phyloP scores from a whole-genome alignment of 2,329 filamentous ascomycete species.

The Trichoderma arundinaceum region DNA sequence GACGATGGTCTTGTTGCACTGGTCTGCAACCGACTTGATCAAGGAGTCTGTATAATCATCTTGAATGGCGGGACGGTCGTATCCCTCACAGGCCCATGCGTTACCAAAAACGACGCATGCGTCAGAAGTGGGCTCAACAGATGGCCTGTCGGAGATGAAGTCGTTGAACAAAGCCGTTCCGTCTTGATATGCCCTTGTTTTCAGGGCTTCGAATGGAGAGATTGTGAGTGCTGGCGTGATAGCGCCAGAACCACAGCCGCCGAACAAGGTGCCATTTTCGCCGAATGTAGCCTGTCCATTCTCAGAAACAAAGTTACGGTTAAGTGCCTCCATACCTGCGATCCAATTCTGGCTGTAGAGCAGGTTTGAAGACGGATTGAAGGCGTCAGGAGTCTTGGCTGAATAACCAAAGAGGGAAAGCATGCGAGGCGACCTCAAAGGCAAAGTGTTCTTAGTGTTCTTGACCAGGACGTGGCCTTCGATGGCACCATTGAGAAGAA shows the following conservation, averaged over 20 bases:
- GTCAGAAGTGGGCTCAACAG: constrained; percentile 58
- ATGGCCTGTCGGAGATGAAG: constrained; percentile 54
- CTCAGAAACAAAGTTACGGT: constrained; percentile 5
- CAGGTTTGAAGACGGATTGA: constrained; percentile 46
- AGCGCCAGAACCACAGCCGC: constrained; percentile 56
- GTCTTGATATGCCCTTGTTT: constrained; percentile 58
- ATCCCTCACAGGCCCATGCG: constrained; percentile 74
- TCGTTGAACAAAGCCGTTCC: constrained; percentile 66
- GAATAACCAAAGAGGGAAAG: constrained; percentile 69
- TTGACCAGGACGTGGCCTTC: constrained; percentile 70
- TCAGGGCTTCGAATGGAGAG: constrained; percentile 62
- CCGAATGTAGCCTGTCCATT: constrained; percentile 41
- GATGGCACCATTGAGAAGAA: constrained; percentile 61
- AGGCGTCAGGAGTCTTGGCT: constrained; percentile 53
- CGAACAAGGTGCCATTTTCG: constrained; percentile 51
- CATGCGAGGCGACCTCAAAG: constrained; percentile 55
- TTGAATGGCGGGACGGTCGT: constrained; percentile 63
- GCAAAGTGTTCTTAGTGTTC: constrained; percentile 61
- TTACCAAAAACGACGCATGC: constrained; percentile 73
- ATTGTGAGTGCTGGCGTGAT: constrained; percentile 54
- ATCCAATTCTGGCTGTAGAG: constrained; percentile 44
- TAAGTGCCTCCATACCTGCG: constrained; percentile 45
- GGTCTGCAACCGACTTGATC: constrained; percentile 61
- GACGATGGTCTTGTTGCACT: constrained; percentile 67
- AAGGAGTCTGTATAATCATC: constrained; percentile 70